Evolutionary conservation across 2,329 filamentous ascomycete species (phyloP).

Genomic region (Herpotrichia juniperi): DNA sequence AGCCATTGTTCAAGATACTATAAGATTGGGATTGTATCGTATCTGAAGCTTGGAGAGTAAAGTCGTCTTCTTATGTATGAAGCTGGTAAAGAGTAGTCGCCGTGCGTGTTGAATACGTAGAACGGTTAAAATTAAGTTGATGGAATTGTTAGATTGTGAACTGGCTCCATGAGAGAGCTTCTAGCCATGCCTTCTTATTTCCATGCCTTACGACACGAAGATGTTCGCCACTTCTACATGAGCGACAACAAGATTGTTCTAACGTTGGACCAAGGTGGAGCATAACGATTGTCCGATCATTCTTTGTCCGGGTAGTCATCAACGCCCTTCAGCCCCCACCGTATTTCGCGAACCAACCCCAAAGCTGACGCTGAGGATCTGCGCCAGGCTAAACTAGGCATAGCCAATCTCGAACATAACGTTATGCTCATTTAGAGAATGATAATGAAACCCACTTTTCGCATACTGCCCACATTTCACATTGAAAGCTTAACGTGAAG

Average conservation of each 20-base stretch:
- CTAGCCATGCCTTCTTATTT: no score
- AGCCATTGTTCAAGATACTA: constrained; percentile 16
- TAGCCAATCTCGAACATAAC: constrained; percentile 25
- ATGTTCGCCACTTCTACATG: no score
- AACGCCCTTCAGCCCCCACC: neutral
- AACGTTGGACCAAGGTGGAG: no score
- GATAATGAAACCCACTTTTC: constrained; percentile 12
- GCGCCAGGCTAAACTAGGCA: constrained; percentile 10
- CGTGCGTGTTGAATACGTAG: no score
- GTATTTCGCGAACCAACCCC: constrained; percentile 6
- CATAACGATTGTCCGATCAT: constrained; percentile 1
- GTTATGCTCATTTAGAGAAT: constrained; percentile 24
- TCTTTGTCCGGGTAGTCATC: neutral
- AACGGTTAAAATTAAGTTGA: no score
- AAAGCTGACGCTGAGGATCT: constrained; percentile 5
- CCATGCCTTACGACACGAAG: no score
- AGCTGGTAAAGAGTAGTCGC: no score
- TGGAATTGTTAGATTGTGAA: no score
- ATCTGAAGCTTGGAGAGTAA: neutral
- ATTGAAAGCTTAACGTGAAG: constrained; percentile 15
- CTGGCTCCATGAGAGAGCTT: no score
- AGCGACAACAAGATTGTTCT: neutral
- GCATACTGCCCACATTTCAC: neutral
- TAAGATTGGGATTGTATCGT: neutral
- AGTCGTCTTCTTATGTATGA: neutral